Evolutionary conservation across 2,329 filamentous ascomycete genomes (phyloP).

Genomic region (Venturia aucupariae): DNA sequence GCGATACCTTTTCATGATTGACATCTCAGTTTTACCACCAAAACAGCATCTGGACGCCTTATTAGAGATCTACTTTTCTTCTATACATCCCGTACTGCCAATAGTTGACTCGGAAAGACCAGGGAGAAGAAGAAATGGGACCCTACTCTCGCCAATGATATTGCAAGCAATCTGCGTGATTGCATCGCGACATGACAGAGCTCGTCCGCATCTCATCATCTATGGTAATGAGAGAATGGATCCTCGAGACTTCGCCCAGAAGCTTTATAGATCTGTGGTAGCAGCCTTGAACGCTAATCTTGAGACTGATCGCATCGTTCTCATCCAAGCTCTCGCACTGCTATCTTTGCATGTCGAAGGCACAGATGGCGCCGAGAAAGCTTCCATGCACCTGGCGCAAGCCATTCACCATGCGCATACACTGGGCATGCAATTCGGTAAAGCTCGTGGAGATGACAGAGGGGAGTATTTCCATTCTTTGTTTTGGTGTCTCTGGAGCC

Average conservation of each 20-base stretch:
- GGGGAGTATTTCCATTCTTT: slow-evolving; percentile 35
- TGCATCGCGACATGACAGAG: slow-evolving; percentile 38
- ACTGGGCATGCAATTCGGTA: slow-evolving; percentile 37
- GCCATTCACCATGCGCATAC: slow-evolving; percentile 43
- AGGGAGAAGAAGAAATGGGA: slow-evolving; percentile 27
- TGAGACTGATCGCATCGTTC: slow-evolving; percentile 36
- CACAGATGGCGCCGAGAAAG: slow-evolving; percentile 37
- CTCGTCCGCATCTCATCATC: slow-evolving; percentile 32
- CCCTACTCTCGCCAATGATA: slow-evolving; percentile 30
- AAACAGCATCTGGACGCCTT: slow-evolving; percentile 29
- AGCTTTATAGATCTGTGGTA: slow-evolving; percentile 34
- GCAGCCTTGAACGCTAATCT: slow-evolving; percentile 32
- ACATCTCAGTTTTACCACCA: slow-evolving; percentile 27
- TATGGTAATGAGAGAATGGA: slow-evolving; percentile 26
- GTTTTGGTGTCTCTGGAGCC: slow-evolving; percentile 42
- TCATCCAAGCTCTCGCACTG: slow-evolving; percentile 38
- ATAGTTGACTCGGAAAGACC: slow-evolving; percentile 37
- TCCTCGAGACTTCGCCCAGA: slow-evolving; percentile 37
- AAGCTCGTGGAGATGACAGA: slow-evolving; percentile 23
- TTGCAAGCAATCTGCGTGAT: slow-evolving; percentile 39
- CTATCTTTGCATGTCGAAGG: slow-evolving; percentile 40
- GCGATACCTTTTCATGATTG: slow-evolving; percentile 29
- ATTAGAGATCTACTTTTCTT: slow-evolving; percentile 37
- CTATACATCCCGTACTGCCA: slow-evolving; percentile 38
- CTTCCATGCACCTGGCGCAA: slow-evolving; percentile 38